Evolutionary conservation across 1,284 basidiomycete species (phyloP).

Genomic region (Cutaneotrichosporon sp.): DNA sequence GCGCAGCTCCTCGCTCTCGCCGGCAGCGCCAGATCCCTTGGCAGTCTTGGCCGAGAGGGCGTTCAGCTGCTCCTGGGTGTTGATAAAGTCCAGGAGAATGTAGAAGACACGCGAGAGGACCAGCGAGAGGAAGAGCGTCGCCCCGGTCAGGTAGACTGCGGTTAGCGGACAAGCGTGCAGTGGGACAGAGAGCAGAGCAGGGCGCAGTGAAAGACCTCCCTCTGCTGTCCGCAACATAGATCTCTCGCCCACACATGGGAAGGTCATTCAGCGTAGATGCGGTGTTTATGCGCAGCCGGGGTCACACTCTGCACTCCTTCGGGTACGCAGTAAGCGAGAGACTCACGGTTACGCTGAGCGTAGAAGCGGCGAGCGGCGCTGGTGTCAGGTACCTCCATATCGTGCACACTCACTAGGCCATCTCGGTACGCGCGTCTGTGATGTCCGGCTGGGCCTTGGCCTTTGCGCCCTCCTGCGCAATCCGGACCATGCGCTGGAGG

Average conservation of each 20-base stretch:
- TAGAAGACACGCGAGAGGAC: slow-evolving; percentile 88
- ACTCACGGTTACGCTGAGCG: slow-evolving; percentile 57
- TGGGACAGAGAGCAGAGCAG: too few relatives aligned
- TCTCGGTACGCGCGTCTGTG: slow-evolving; percentile 71
- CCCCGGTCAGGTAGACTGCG: slow-evolving; percentile 81
- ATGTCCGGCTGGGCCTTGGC: slow-evolving; percentile 60
- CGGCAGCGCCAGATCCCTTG: slow-evolving; percentile 42
- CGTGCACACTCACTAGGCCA: slow-evolving; percentile 57
- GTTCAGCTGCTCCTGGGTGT: slow-evolving; percentile 79
- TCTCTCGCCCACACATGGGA: neutral
- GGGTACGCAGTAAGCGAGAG: too few relatives aligned
- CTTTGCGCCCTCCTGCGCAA: slow-evolving; percentile 60
- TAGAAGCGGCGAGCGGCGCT: slow-evolving; percentile 83
- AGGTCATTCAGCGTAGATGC: too few relatives aligned
- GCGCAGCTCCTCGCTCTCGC: slow-evolving; percentile 53
- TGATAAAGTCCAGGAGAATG: slow-evolving; percentile 84
- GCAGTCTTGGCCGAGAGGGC: slow-evolving; percentile 67
- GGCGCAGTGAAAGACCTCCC: too few relatives aligned
- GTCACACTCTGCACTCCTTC: too few relatives aligned
- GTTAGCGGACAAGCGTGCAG: too few relatives aligned
- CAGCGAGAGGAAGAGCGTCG: slow-evolving; percentile 87
- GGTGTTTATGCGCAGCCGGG: too few relatives aligned
- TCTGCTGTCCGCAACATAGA: neutral
- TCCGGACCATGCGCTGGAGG: slow-evolving; percentile 85
- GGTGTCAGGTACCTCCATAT: neutral